phyloP scores from a whole-genome alignment of 202 grass and related monocot genomes.

The Carex arenaria region DNA sequence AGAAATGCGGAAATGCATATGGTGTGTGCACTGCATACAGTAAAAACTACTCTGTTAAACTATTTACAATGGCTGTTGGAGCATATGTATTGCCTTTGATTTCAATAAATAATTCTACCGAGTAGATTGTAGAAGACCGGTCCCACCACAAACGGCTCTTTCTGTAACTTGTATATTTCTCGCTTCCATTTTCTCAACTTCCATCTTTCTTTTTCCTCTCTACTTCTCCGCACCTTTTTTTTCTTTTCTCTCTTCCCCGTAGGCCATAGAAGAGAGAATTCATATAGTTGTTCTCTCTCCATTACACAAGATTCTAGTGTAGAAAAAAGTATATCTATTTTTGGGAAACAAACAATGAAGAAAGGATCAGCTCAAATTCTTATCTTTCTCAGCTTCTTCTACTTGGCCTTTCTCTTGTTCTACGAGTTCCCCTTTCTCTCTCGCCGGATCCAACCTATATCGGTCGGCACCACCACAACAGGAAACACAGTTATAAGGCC shows the following conservation, averaged over 20 bases:
- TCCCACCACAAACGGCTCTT: slow-evolving; percentile 26
- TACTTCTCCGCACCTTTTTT: neutral
- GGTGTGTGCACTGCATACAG: no score
- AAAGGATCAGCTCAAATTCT: slow-evolving; percentile 9
- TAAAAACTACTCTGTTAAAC: no score
- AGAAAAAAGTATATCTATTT: neutral
- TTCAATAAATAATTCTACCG: slow-evolving; percentile 3
- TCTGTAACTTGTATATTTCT: neutral
- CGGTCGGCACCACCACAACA: neutral
- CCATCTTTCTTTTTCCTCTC: neutral
- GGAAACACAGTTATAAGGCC: slow-evolving; percentile 7
- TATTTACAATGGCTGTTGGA: no score
- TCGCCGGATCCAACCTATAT: neutral
- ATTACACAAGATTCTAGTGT: neutral
- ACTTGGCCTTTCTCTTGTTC: slow-evolving; percentile 27
- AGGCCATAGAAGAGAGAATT: neutral
- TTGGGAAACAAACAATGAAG: slow-evolving; percentile 11
- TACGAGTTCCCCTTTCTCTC: slow-evolving; percentile 35
- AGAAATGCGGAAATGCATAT: no score
- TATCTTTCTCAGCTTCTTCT: slow-evolving; percentile 26
- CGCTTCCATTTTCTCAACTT: neutral
- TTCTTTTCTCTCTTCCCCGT: neutral
- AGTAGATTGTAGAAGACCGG: neutral
- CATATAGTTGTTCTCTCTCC: neutral
- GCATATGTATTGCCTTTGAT: neutral